Base-by-base conservation (phyloP, 2,329 filamentous ascomycete species). In the Trichophyton mentagrophytes region DNA sequence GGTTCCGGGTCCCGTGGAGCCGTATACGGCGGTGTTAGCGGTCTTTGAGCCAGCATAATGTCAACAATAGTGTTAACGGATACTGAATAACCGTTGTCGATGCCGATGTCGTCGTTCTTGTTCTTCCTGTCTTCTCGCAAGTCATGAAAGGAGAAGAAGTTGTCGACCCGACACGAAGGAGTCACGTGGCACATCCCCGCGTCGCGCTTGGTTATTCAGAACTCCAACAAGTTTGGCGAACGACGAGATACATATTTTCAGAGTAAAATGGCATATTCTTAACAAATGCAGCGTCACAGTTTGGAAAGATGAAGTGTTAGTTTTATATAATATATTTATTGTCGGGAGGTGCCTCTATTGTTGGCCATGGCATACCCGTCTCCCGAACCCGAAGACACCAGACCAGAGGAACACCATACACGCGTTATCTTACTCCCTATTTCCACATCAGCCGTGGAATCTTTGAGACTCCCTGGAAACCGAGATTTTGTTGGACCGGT, bases 1-100 rank as follows among this genome's bases (percentile, higher is more conserved):
- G 30, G 30, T 55, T 55, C 51, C 51, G 51, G 51, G 51, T 55
- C 51, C 27, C 30, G 51, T 27, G 51, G 13, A 27, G 51, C 51
- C 51, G 51, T 55, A 27, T 55, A 55, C n/a, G 51, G 51, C 51
- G 51, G 51, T n/a, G 51, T 55, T 27, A 55, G 27, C 27, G 51
- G 51, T 55, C 51, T 55, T 36, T 55, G 51, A 6, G 51, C 4
- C 51, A 55, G 17, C 51, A 55, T 55, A 30, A n/a, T 55, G 25
- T 36, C 27, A 13, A 11, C 13, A 36, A n/a, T n/a, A n/a, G 27
- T 27, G 27, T 33, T 30, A 36, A 36, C 25, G 15, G 30, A 36
- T 36, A 20, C 2, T 38, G 9, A 8, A 20, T 55, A 36, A 33
- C 13, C 30, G 27, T n/a, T 30, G 27, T 30, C n/a, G 51, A 55